Conservation (phyloP, 2,329 filamentous ascomycete species). For the Phyllosticta capitalensis region DNA sequence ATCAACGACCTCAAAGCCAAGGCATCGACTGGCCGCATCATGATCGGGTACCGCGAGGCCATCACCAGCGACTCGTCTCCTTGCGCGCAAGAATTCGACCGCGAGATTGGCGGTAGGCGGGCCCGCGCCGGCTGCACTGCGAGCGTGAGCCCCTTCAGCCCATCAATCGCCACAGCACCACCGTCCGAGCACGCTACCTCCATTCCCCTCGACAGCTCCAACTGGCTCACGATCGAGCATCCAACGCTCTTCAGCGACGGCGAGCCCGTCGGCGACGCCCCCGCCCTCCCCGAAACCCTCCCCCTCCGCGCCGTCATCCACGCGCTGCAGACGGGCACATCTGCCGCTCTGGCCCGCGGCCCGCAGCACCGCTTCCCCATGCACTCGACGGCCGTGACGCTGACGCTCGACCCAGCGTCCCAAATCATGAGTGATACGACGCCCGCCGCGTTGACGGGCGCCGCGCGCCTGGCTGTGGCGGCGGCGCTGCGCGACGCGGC, state of each 20-base stretch:
- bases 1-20: slow-evolving; percentile 82
- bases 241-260: slow-evolving; percentile 38
- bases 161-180: slow-evolving; percentile 11
- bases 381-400: slow-evolving; percentile 61
- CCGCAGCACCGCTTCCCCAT: slow-evolving; percentile 73
- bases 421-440: slow-evolving; percentile 62
- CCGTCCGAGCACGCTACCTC: slow-evolving; percentile 24
- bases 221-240: slow-evolving; percentile 52
- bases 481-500: slow-evolving; percentile 57
- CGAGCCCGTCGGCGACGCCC: slow-evolving; percentile 30
- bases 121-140: slow-evolving; percentile 70
- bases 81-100: slow-evolving; percentile 61
- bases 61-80: slow-evolving; percentile 49
- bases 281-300: slow-evolving; percentile 47
- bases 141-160: slow-evolving; percentile 51
- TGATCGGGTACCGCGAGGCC: slow-evolving; percentile 90
- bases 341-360: slow-evolving; percentile 75
- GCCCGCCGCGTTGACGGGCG: slow-evolving; percentile 58
- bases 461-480: slow-evolving; percentile 52
- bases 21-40: slow-evolving; percentile 77
- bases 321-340: slow-evolving; percentile 65
- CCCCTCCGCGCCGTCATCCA: slow-evolving; percentile 39
- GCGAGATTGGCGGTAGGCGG: slow-evolving; percentile 67
- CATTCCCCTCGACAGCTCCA: slow-evolving; percentile 32
- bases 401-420: slow-evolving; percentile 56